Evolutionary conservation across 257 asterid genomes (phyloP).

Genomic region (Scutellaria galericulata): DNA sequence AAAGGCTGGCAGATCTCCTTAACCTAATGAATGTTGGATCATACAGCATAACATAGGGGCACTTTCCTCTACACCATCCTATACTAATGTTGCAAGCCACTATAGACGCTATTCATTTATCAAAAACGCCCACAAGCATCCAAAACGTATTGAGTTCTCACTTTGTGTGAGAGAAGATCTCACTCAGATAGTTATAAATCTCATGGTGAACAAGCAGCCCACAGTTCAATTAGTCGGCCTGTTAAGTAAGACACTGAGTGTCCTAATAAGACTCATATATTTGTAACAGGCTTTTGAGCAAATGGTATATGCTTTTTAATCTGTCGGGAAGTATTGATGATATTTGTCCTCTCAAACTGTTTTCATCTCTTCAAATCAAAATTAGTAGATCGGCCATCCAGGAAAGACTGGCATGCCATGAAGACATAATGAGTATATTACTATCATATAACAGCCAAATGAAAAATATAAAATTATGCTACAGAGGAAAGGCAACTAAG

Average conservation of each 20-base stretch:
- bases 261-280: not conserved
- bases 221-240: not conserved
- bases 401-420: not conserved
- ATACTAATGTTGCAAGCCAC: not conserved
- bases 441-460: not conserved
- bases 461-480: not conserved
- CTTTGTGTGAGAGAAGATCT: not conserved
- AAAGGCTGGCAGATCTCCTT: conserved; percentile 5
- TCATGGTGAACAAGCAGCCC: not conserved
- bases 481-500: not conserved
- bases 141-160: not conserved
- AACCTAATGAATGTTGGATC: conserved; percentile 18
- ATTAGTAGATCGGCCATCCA: not conserved
- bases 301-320: not conserved
- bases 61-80: not conserved
- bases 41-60: not conserved
- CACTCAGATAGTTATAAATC: not conserved
- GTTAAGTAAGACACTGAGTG: conserved; percentile 13
- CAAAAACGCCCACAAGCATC: not conserved
- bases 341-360: not conserved
- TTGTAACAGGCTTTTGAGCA: conserved; percentile 2
- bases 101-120: not conserved
- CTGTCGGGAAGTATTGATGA: not conserved
- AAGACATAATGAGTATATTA: not conserved
- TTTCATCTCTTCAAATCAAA: not conserved